Percentiles rank a stretch among this genome's conserved stretches.
These are phyloP conservation scores for Achaetomiella virescens DNA, from an alignment of 495 filamentous ascomycete species.

Conservation along the genomic window DNA sequence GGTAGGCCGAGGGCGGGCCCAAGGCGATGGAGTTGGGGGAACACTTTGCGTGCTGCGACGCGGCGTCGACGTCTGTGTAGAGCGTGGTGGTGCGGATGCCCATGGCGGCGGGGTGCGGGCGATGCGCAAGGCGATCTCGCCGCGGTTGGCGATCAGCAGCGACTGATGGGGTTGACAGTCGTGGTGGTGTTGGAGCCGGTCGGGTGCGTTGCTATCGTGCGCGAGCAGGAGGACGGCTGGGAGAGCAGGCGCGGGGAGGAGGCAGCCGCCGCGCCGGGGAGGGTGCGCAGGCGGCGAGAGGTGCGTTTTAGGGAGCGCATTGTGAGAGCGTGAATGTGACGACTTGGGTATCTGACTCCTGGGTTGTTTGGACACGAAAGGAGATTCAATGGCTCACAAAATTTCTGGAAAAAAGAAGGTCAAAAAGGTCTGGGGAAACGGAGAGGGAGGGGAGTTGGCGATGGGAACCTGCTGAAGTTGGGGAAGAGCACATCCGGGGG, in stretches of 20 bases:
- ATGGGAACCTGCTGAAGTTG: background rate
- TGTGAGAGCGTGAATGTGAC: conserved; percentile 8
- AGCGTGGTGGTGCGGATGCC: conserved; percentile 92
- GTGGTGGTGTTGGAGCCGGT: conserved; percentile 25
- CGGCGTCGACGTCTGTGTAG: conserved; percentile 87
- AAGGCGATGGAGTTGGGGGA: conserved; percentile 78
- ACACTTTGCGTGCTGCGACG: conserved; percentile 80
- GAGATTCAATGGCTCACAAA: conserved; percentile 6
- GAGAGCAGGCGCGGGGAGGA: conserved; percentile 2
- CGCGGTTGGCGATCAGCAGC: conserved; percentile 91
- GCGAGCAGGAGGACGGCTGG: conserved; percentile 8
- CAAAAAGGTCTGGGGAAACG: no score
- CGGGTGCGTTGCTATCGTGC: conserved; percentile 21
- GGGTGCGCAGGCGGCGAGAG: conserved; percentile 22
- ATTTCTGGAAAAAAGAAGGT: background rate
- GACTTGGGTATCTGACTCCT: background rate
- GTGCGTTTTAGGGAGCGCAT: conserved; percentile 35
- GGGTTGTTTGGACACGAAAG: background rate
- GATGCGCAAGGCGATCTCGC: conserved; percentile 94
- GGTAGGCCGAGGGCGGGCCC: conserved; percentile 70
- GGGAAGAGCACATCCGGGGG: background rate
- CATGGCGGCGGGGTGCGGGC: conserved; percentile 72
- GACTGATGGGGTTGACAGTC: conserved; percentile 57
- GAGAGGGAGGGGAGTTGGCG: background rate
- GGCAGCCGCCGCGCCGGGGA: conserved; percentile 8